phyloP scores from a whole-genome alignment of 768 basidiomycete genomes.

The Boletus insuetus region DNA sequence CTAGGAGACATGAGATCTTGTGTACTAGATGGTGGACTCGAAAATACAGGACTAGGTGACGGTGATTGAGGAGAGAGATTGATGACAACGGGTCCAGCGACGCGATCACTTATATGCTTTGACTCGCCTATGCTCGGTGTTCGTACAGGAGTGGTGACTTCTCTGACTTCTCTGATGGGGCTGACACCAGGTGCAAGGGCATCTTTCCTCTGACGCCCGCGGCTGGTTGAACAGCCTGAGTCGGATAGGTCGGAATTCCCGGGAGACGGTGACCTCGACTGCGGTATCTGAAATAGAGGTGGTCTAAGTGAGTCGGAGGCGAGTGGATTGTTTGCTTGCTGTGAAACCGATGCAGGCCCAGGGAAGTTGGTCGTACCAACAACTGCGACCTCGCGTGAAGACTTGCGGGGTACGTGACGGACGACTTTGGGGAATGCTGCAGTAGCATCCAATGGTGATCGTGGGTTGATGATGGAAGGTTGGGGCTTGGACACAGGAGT shows the following conservation, averaged over 20 bases:
- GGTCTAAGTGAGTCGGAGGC: constrained; percentile 33
- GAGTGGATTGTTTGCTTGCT: constrained; percentile 29
- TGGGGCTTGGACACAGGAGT: constrained; percentile 37
- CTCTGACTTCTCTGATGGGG: constrained; percentile 27
- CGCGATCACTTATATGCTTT: constrained; percentile 57
- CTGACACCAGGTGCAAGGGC: constrained; percentile 32
- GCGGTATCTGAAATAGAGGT: constrained; percentile 37
- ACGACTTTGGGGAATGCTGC: constrained; percentile 25
- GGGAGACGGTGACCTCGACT: constrained; percentile 33
- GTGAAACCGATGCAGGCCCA: constrained; percentile 27
- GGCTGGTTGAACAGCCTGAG: constrained; percentile 28
- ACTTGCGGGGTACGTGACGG: constrained; percentile 42
- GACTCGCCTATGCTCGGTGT: constrained; percentile 64
- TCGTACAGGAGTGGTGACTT: constrained; percentile 32
- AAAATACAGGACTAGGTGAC: constrained; percentile 25
- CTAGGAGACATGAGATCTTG: constrained; percentile 30
- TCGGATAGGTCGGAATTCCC: constrained; percentile 31
- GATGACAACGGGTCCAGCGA: constrained; percentile 61
- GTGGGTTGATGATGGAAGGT: constrained; percentile 35
- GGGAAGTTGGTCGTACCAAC: constrained; percentile 43
- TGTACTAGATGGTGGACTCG: constrained; percentile 26
- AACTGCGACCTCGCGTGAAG: constrained; percentile 51
- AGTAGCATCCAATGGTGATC: constrained; percentile 49
- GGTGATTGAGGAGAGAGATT: constrained; percentile 40
- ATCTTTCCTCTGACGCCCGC: constrained; percentile 33